These are phyloP conservation scores for Hymenoscyphus scutula DNA, from an alignment of 2,329 filamentous ascomycete species.

Conservation along the genomic window DNA sequence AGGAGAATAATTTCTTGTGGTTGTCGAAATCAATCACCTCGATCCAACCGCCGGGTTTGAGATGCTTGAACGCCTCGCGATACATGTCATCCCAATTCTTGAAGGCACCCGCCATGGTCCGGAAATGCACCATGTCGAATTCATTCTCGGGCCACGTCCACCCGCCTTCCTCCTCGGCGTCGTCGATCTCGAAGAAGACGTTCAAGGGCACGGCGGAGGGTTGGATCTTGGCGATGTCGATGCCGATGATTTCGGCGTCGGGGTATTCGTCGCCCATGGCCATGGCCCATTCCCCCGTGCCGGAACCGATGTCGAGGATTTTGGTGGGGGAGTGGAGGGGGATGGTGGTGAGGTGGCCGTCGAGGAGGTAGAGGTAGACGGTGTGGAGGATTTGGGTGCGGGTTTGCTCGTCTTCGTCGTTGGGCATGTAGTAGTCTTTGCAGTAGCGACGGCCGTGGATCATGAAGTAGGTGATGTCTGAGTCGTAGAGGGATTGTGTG, in stretches of 20 bases:
- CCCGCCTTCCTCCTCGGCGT: constrained; percentile 45
- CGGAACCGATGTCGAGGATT: constrained; percentile 50
- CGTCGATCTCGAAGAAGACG: constrained; percentile 64
- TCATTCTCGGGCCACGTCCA: constrained; percentile 51
- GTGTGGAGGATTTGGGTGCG: constrained; percentile 32
- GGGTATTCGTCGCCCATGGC: constrained; percentile 53
- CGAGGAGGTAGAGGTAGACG: constrained; percentile 31
- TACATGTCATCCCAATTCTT: constrained; percentile 56
- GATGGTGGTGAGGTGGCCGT: constrained; percentile 31
- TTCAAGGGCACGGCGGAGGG: constrained; percentile 58
- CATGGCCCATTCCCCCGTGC: constrained; percentile 62
- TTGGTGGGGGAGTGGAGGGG: constrained; percentile 41
- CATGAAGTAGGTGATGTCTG: constrained; percentile 40
- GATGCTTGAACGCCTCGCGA: constrained; percentile 44
- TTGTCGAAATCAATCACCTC: constrained; percentile 36
- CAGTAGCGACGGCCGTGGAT: constrained; percentile 51
- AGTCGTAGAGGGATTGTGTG: constrained; percentile 34
- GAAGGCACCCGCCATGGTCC: constrained; percentile 57
- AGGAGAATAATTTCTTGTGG: constrained; percentile 21
- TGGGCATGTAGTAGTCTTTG: constrained; percentile 42
- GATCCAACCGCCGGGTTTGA: constrained; percentile 36
- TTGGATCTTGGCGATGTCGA: constrained; percentile 59
- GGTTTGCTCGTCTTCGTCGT: constrained; percentile 35
- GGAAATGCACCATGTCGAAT: constrained; percentile 61
- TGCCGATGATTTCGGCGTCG: constrained; percentile 53